A percentile compares a stretch with the other conserved stretches of the same genome.
These are phyloP conservation scores for Cymodocea nodosa DNA, from an alignment of 116 monocot genomes.

Conservation along the genomic window DNA sequence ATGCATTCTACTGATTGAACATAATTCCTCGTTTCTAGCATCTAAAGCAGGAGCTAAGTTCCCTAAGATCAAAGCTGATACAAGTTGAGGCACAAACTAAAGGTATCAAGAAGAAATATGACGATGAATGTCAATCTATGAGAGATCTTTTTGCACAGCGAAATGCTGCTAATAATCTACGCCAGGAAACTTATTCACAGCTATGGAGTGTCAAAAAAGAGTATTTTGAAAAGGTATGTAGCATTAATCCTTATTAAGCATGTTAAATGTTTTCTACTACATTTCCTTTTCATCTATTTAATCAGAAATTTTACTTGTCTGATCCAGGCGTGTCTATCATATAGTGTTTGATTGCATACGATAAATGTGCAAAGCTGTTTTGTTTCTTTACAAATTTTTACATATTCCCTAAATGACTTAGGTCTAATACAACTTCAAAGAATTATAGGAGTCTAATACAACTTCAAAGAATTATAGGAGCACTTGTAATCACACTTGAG, in stretches of 20 bases:
- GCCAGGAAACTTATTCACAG: constrained; percentile 36
- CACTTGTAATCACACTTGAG: too few relatives aligned
- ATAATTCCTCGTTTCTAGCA: constrained; percentile 20
- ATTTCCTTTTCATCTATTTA: neutral
- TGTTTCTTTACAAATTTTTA: too few relatives aligned
- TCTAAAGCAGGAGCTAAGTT: constrained; percentile 58
- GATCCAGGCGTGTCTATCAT: too few relatives aligned
- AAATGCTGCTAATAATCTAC: constrained; percentile 29
- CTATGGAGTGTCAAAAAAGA: constrained; percentile 24
- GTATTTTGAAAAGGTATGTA: constrained; percentile 17
- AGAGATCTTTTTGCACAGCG: constrained; percentile 22
- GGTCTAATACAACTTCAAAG: too few relatives aligned
- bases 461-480: too few relatives aligned
- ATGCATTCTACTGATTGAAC: neutral
- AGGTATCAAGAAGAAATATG: constrained; percentile 19
- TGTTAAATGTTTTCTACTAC: neutral
- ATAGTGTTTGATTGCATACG: too few relatives aligned
- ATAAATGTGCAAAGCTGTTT: too few relatives aligned
- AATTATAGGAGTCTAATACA: too few relatives aligned
- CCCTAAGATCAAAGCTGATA: constrained; percentile 18
- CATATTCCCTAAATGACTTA: too few relatives aligned
- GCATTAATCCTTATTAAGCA: neutral
- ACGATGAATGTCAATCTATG: constrained; percentile 21
- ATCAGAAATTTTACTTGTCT: too few relatives aligned
- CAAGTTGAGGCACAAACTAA: constrained; percentile 20